phyloP scores from a whole-genome alignment of 2,329 filamentous ascomycete genomes.

The Setomelanomma holmii region DNA sequence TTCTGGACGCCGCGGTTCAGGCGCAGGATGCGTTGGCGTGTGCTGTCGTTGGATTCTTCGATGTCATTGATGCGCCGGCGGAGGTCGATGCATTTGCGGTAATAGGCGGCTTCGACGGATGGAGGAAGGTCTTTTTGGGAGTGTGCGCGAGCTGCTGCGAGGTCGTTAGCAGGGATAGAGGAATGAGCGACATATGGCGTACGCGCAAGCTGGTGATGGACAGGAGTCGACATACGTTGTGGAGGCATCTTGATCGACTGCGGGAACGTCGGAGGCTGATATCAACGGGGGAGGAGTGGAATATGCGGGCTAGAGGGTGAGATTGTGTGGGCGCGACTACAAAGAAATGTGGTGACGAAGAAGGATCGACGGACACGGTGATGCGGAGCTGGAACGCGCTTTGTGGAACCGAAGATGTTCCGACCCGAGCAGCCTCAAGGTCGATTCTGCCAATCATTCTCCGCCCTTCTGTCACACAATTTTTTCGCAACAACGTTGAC shows the following conservation, averaged over 20 bases:
- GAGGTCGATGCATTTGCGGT: conserved; percentile 93
- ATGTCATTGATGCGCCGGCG: conserved; percentile 92
- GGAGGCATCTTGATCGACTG: conserved; percentile 24
- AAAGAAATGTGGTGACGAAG: conserved; percentile 8
- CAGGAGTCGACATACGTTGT: conserved; percentile 21
- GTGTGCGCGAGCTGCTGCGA: conserved; percentile 35
- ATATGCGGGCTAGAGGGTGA: not conserved
- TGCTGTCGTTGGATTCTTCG: conserved; percentile 87
- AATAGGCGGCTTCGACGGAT: conserved; percentile 94
- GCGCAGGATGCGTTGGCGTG: conserved; percentile 77
- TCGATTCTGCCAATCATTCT: not conserved
- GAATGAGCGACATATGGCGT: too few species aligned
- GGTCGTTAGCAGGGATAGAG: conserved; percentile 10
- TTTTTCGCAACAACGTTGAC: not conserved
- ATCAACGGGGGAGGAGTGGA: too few species aligned
- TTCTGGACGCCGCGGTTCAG: conserved; percentile 89
- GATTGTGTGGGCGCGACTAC: not conserved
- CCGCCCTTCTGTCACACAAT: not conserved
- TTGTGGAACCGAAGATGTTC: conserved; percentile 18
- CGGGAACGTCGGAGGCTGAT: not conserved
- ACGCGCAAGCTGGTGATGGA: too few species aligned
- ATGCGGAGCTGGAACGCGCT: conserved; percentile 20
- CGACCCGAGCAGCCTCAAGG: conserved; percentile 4
- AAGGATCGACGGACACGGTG: conserved; percentile 12
- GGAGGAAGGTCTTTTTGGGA: conserved; percentile 68